Percentiles rank a stretch among this genome's conserved stretches.
Conservation (phyloP, 1,139 yeast genomes). For the Saccharomycopsis phalli region DNA sequence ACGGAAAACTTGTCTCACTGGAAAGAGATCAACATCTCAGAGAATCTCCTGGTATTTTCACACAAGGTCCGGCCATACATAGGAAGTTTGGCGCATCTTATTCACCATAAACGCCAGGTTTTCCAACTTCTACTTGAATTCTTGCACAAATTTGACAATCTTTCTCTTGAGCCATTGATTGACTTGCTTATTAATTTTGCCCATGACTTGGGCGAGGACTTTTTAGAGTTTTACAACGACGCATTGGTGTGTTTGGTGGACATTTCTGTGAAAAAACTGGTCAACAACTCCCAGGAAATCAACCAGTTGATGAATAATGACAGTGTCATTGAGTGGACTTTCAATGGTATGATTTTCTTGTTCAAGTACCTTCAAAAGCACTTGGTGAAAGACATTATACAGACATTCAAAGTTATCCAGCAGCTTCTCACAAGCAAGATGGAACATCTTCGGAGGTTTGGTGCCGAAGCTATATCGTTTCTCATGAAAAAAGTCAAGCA, state of each 20-base stretch:
- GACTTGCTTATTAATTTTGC: slow-evolving; percentile 80
- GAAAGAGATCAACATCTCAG: slow-evolving; percentile 79
- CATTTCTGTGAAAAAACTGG: slow-evolving; percentile 32
- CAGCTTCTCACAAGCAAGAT: slow-evolving; percentile 50
- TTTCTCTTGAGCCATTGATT: slow-evolving; percentile 71
- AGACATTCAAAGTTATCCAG: slow-evolving; percentile 57
- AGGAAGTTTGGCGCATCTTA: slow-evolving; percentile 71
- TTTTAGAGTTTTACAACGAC: slow-evolving; percentile 55
- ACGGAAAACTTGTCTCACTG: slow-evolving; percentile 75
- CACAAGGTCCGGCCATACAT: slow-evolving; percentile 45
- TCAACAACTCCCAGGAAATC: slow-evolving; percentile 25
- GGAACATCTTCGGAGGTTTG: slow-evolving; percentile 66
- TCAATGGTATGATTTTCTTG: slow-evolving; percentile 77
- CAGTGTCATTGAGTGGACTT: slow-evolving; percentile 64
- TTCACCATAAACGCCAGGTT: slow-evolving; percentile 61
- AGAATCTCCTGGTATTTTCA: slow-evolving; percentile 56
- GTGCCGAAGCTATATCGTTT: slow-evolving; percentile 87
- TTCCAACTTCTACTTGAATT: slow-evolving; percentile 45
- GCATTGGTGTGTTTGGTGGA: too few species aligned
- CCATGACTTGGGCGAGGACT: slow-evolving; percentile 91
- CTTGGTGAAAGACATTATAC: slow-evolving; percentile 40
- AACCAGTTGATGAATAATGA: slow-evolving; percentile 45
- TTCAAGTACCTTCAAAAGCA: slow-evolving; percentile 76
- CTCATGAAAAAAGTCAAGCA: slow-evolving; percentile 61
- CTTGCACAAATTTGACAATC: slow-evolving; percentile 48